Evolutionary conservation across 78 protist genomes (phyloP), one percentile per base, ranked within the genome.

Genomic region (Capsaspora owczarzaki): DNA sequence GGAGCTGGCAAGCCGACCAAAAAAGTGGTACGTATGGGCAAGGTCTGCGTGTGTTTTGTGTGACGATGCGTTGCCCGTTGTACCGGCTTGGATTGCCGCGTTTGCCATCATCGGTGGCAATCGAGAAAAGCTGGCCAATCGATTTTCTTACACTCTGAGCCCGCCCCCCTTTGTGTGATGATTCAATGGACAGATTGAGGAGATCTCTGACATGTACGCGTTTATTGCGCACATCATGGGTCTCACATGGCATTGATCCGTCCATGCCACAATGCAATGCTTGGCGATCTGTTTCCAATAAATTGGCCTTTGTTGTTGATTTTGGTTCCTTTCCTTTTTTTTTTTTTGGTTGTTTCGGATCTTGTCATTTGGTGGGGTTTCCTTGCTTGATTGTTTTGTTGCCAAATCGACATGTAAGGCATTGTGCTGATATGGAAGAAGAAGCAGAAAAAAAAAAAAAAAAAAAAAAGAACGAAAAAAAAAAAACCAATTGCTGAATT

Each of bases 1-100:
- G 81, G 81, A 5, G 81, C 81, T 25, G 81, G 81, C 60, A 56
- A 60, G 81, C 81, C 81, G 40, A 76, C 81, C 10, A 0, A 3
- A n/a, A 76, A 60, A 71, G 38, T 29, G 66, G 69, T 74, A 2
- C 29, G 76, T 23, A 1, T 1, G 5, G 2, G 70, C 70, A 4
- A 14, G 27, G 70, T 25, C 16, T 61, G 43, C 33, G 10, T 4
- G 41, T 4, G 16, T 29, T 27, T 35, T 61, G 70, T 61, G 19
- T 61, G 70, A 14, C 6, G 6, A 40, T 25, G 23, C 22, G 70
- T 61, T 10, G 63, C 31, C 27, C 33, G 63, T 10, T 5, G 63
- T 53, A 23, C 6, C 31, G 14, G 53, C 53, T 6, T 47, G 6
- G 53, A 16, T 6, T 53, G 63, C 2, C 5, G 6, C 27, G 6